Percentiles rank a stretch among this genome's conserved stretches.
Evolutionary conservation across 73 alveolate genomes (phyloP).

Genomic region (Paramecium sonneborni): DNA sequence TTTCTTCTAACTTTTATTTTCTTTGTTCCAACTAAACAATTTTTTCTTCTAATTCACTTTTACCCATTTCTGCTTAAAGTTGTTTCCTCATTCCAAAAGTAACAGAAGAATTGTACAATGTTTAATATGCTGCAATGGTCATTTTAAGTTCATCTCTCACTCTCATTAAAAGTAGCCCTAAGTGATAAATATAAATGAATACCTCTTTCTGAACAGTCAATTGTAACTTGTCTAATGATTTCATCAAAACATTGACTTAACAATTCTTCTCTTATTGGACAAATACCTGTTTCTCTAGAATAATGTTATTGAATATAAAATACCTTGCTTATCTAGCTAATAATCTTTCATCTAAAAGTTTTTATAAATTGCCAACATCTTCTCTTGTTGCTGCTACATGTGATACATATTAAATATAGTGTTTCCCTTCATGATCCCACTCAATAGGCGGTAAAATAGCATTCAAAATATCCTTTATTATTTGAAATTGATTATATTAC

Average conservation of each 20-base stretch:
- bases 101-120: conserved; percentile 89
- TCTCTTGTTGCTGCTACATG: conserved; percentile 93
- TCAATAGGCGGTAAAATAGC: conserved; percentile 94
- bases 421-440: conserved; percentile 93
- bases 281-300: conserved; percentile 87
- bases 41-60: conserved; percentile 84
- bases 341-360: conserved; percentile 88
- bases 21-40: conserved; percentile 81
- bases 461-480: conserved; percentile 75
- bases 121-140: conserved; percentile 98
- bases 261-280: conserved; percentile 94
- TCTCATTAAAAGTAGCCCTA: conserved; percentile 75
- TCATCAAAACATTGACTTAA: conserved; percentile 90
- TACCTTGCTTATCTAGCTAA: conserved; percentile 91
- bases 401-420: conserved; percentile 89
- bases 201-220: conserved; percentile 98
- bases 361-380: conserved; percentile 89
- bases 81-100: conserved; percentile 93
- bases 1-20: conserved; percentile 84
- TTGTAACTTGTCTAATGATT: conserved; percentile 95
- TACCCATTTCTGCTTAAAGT: conserved; percentile 90
- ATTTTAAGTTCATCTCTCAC: conserved; percentile 98
- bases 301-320: not conserved
- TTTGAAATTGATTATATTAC: conserved; percentile 23
- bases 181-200: conserved; percentile 72